These are phyloP conservation scores for Nepenthes gracilis DNA, from an alignment of 148 eudicot genomes.

Conservation along the genomic window DNA sequence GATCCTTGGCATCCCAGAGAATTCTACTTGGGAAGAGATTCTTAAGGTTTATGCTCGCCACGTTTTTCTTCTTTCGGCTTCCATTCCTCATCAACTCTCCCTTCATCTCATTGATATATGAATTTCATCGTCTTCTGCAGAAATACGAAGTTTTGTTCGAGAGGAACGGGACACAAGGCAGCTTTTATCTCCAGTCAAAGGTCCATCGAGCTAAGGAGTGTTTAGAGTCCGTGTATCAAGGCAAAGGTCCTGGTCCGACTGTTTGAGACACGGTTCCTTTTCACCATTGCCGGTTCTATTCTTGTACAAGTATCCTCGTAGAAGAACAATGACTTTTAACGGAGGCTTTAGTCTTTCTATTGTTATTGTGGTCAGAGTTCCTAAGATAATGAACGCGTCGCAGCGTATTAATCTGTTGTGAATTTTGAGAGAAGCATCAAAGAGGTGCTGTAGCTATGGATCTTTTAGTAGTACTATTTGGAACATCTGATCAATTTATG, in stretches of 20 bases:
- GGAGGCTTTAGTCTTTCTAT: no score
- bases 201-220: conserved; percentile 88
- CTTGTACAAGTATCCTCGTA: no score
- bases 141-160: conserved; percentile 67
- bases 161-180: conserved; percentile 70
- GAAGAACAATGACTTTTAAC: no score
- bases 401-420: no score
- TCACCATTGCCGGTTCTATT: no score
- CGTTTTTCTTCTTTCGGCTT: background rate
- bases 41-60: conserved; percentile 26
- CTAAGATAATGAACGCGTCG: no score
- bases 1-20: conserved; percentile 70
- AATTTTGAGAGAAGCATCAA: no score
- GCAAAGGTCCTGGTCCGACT: conserved; percentile 38
- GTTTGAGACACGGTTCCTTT: conserved; percentile 7
- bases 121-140: conserved; percentile 21
- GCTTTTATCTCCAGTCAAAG: conserved; percentile 83
- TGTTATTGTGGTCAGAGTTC: no score
- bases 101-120: background rate
- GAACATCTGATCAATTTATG: no score
- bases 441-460: no score
- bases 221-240: conserved; percentile 45
- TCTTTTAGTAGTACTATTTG: no score
- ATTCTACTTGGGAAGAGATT: conserved; percentile 77
- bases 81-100: background rate